Evolutionary conservation across 1,139 yeast genomes (phyloP).

Genomic region (Kluyveromyces marxianus): DNA sequence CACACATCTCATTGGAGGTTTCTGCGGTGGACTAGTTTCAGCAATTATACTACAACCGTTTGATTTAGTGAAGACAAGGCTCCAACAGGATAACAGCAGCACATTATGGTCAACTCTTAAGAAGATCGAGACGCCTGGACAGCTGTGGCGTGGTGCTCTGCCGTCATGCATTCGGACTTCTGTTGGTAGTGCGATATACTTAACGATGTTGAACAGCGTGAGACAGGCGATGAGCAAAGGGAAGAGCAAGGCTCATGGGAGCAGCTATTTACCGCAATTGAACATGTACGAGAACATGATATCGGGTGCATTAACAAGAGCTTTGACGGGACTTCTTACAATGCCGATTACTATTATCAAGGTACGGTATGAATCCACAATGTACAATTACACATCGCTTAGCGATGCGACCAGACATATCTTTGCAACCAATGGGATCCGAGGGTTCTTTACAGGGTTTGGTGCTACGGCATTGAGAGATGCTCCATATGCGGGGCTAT

Average conservation of each 20-base stretch:
- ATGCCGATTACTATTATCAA: slow-evolving; percentile 97
- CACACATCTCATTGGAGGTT: slow-evolving; percentile 73
- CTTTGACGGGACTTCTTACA: slow-evolving; percentile 76
- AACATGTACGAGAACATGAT: slow-evolving; percentile 61
- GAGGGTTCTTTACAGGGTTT: slow-evolving; percentile 80
- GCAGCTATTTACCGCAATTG: slow-evolving; percentile 55
- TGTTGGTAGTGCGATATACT: slow-evolving; percentile 80
- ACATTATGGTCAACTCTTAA: slow-evolving; percentile 40
- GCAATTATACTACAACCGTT: slow-evolving; percentile 82
- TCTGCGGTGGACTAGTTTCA: slow-evolving; percentile 77
- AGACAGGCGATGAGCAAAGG: slow-evolving; percentile 46
- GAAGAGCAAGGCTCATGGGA: slow-evolving; percentile 13
- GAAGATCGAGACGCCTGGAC: slow-evolving; percentile 40
- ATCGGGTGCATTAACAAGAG: slow-evolving; percentile 76
- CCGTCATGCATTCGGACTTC: slow-evolving; percentile 90
- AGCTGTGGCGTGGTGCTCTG: slow-evolving; percentile 87
- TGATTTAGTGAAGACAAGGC: slow-evolving; percentile 80
- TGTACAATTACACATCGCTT: slow-evolving; percentile 64
- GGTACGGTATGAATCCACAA: slow-evolving; percentile 76
- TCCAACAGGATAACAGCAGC: slow-evolving; percentile 59
- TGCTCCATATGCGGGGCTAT: slow-evolving; percentile 94
- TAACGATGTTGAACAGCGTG: slow-evolving; percentile 60
- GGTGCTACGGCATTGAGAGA: slow-evolving; percentile 84
- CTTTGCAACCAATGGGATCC: slow-evolving; percentile 41
- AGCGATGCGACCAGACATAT: slow-evolving; percentile 56